A percentile compares a stretch with the other conserved stretches of the same genome.
These are phyloP conservation scores for Cadophora gregata DNA, from an alignment of 2,329 filamentous ascomycete species.

Conservation along the genomic window DNA sequence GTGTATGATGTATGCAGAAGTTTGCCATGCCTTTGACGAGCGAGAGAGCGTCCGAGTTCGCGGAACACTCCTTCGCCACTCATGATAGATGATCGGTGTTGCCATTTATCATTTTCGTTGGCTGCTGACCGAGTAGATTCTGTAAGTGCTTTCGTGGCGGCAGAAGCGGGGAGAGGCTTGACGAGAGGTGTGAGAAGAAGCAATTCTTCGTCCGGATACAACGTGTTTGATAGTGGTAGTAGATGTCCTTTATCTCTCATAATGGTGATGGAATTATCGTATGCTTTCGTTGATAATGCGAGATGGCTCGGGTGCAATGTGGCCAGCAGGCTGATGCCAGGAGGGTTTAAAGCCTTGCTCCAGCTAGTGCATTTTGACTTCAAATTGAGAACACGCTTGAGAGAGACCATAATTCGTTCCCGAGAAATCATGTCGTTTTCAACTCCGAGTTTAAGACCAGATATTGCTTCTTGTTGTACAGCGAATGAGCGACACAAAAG, in stretches of 20 bases:
- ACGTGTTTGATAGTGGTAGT: conserved; percentile 79
- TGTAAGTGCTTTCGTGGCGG: conserved; percentile 74
- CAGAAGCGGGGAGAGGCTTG: conserved; percentile 89
- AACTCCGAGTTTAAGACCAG: conserved; percentile 84
- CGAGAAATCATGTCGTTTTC: conserved; percentile 89
- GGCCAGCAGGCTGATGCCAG: conserved; percentile 76
- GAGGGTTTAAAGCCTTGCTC: conserved; percentile 88
- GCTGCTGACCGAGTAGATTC: conserved; percentile 55
- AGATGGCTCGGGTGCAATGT: conserved; percentile 84
- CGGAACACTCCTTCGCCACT: conserved; percentile 93
- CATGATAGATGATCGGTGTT: conserved; percentile 71
- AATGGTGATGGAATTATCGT: conserved; percentile 91
- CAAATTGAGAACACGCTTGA: conserved; percentile 77
- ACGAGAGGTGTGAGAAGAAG: conserved; percentile 87
- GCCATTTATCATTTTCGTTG: conserved; percentile 59
- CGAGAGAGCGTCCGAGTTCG: conserved; percentile 86
- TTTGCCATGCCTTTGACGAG: conserved; percentile 82
- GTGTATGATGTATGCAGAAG: conserved; percentile 95
- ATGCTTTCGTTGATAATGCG: conserved; percentile 81
- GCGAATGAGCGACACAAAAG: conserved; percentile 87
- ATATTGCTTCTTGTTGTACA: conserved; percentile 89
- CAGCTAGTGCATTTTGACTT: conserved; percentile 89
- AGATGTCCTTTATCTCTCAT: conserved; percentile 87
- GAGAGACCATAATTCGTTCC: conserved; percentile 78
- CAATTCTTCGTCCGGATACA: conserved; percentile 87